These are phyloP conservation scores for Tetradesmus obliquus DNA, from an alignment of 139 green algal genomes.

Conservation along the genomic window DNA sequence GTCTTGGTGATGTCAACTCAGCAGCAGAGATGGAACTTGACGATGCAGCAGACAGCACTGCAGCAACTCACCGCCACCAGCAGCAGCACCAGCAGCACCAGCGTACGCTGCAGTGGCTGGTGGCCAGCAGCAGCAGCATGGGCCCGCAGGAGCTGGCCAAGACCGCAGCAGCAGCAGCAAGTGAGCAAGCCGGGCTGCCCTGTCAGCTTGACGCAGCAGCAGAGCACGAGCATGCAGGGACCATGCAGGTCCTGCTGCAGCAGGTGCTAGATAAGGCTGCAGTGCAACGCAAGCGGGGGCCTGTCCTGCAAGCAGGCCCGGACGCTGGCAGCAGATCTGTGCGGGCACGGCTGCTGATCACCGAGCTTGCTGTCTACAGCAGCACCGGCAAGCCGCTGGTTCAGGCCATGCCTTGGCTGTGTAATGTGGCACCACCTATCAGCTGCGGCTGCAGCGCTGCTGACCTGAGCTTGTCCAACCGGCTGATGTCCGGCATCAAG, in stretches of 20 bases:
- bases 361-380: not conserved
- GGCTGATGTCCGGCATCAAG: not conserved
- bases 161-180: not conserved
- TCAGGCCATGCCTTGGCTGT: not conserved
- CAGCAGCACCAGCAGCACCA: not conserved
- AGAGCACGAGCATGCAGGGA: not conserved
- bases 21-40: not conserved
- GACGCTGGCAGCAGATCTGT: not conserved
- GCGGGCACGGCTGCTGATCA: not conserved
- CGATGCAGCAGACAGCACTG: not conserved
- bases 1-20: not conserved
- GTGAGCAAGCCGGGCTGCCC: no score
- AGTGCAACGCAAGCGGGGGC: not conserved
- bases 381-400: not conserved
- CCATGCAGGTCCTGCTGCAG: not conserved
- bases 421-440: not conserved
- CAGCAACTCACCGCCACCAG: not conserved
- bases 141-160: not conserved
- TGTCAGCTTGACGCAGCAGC: not conserved
- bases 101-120: not conserved
- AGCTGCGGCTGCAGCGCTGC: not conserved
- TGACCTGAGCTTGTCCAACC: not conserved
- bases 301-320: not conserved
- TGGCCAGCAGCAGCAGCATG: not conserved
- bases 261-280: not conserved